phyloP scores from a whole-genome alignment of 495 filamentous ascomycete species.

The Annulohypoxylon nitens region DNA sequence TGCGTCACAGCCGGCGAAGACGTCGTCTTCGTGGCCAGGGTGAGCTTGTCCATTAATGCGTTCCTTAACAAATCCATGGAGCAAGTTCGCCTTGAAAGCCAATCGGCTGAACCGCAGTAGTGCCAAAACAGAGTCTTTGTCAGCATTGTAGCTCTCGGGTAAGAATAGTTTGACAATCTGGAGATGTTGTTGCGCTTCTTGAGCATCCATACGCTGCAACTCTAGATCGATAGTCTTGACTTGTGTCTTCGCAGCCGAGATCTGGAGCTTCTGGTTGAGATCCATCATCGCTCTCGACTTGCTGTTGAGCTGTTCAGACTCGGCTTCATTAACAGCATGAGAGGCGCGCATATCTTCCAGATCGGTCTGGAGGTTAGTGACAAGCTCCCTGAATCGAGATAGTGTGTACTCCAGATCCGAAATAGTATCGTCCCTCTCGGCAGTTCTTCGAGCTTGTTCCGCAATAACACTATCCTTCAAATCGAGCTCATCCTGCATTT shows the following conservation, averaged over 20 bases:
- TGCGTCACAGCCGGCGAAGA: constrained; percentile 81
- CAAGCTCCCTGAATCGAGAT: constrained; percentile 86
- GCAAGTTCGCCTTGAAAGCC: constrained; percentile 85
- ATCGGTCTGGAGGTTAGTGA: constrained; percentile 86
- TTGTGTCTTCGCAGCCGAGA: constrained; percentile 88
- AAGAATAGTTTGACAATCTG: constrained; percentile 89
- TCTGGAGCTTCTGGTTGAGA: constrained; percentile 91
- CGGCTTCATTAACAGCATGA: constrained; percentile 90
- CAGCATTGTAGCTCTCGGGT: constrained; percentile 83
- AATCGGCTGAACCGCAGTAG: constrained; percentile 89
- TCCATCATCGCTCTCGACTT: constrained; percentile 95
- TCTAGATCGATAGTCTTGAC: constrained; percentile 95
- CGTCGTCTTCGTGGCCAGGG: constrained; percentile 73
- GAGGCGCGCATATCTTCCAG: constrained; percentile 92
- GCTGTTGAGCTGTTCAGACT: constrained; percentile 85
- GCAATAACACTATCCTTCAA: constrained; percentile 80
- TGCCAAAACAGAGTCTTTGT: constrained; percentile 85
- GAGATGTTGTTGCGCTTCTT: constrained; percentile 89
- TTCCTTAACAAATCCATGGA: constrained; percentile 84
- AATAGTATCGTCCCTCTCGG: constrained; percentile 77
- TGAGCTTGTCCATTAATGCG: constrained; percentile 69
- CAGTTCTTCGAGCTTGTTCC: constrained; percentile 76
- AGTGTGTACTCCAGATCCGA: constrained; percentile 93
- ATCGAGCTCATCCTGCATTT: constrained; percentile 93
- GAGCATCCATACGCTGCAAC: constrained; percentile 85